Percentiles rank a stretch among this genome's conserved stretches.
Conservation (phyloP, 2,329 filamentous ascomycete genomes). For the Colletotrichum gloeosporioides region DNA sequence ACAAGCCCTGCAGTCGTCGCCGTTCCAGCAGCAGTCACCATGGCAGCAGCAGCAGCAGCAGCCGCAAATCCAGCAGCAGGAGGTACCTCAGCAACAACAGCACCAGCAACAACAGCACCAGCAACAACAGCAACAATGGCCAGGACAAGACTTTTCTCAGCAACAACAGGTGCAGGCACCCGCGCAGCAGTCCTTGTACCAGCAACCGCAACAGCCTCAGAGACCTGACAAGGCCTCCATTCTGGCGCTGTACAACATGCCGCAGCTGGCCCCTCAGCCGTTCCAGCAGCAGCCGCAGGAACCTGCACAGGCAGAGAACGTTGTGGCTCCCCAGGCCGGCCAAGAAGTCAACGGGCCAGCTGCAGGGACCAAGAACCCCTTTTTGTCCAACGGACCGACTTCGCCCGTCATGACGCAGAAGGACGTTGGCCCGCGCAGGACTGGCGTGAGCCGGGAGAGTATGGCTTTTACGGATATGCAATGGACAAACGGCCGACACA, state of each 20-base stretch:
- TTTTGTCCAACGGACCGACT: constrained; percentile 42
- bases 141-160: constrained; percentile 29
- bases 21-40: constrained; percentile 21
- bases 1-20: constrained; percentile 31
- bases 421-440: constrained; percentile 24
- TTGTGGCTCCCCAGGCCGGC: constrained; percentile 18
- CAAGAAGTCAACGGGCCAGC: constrained; percentile 24
- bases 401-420: constrained; percentile 20
- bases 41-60: constrained; percentile 29
- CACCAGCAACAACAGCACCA: constrained; percentile 34
- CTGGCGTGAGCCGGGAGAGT: constrained; percentile 72
- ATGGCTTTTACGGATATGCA: constrained; percentile 69
- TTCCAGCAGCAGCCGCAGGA: constrained; percentile 27
- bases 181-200: constrained; percentile 34
- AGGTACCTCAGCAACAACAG: constrained; percentile 46
- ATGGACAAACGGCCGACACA: constrained; percentile 74
- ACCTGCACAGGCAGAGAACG: background rate
- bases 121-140: constrained; percentile 32
- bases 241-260: constrained; percentile 74
- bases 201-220: constrained; percentile 39
- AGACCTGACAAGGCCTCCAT: constrained; percentile 76
- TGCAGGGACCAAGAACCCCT: constrained; percentile 62
- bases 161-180: constrained; percentile 29
- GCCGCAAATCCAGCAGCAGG: constrained; percentile 33
- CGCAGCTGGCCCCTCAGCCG: constrained; percentile 53